phyloP scores from a whole-genome alignment of 768 basidiomycete species.

The Suillus spraguei region DNA sequence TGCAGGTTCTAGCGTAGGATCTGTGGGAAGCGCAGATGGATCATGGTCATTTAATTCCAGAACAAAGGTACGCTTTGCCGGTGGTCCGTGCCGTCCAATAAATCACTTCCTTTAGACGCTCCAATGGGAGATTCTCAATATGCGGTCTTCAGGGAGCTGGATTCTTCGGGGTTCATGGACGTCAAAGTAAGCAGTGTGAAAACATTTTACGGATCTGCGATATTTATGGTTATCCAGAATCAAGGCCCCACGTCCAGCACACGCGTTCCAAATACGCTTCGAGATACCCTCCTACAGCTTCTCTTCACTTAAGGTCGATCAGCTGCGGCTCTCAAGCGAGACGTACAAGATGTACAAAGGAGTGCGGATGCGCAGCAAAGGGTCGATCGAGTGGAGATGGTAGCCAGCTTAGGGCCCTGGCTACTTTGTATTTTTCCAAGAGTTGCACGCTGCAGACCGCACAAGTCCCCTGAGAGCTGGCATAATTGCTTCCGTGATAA shows the following conservation, averaged over 20 bases:
- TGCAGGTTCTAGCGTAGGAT: conserved; percentile 50
- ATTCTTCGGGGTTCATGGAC: conserved; percentile 79
- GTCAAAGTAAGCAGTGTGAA: conserved; percentile 50
- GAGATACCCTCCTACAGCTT: conserved; percentile 70
- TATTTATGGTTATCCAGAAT: conserved; percentile 38
- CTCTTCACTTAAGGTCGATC: conserved; percentile 83
- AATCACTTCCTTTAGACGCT: conserved; percentile 52
- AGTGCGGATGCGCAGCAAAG: conserved; percentile 57
- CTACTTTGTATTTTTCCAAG: background rate
- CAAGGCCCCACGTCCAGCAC: conserved; percentile 61
- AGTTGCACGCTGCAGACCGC: background rate
- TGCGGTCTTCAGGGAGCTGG: conserved; percentile 69
- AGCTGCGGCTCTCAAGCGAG: conserved; percentile 79
- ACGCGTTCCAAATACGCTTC: conserved; percentile 73
- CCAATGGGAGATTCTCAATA: conserved; percentile 75
- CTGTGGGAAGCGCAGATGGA: conserved; percentile 45
- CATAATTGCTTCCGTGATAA: background rate
- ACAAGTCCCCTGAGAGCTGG: background rate
- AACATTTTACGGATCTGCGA: background rate
- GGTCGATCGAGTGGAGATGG: conserved; percentile 37
- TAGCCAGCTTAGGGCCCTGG: conserved; percentile 15
- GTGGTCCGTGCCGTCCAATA: background rate
- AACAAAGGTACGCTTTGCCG: conserved; percentile 48
- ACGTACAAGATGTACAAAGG: conserved; percentile 92
- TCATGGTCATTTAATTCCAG: conserved; percentile 83